Base-by-base conservation (phyloP, 208 protist species). In the Trypanosomatidae sp. region DNA sequence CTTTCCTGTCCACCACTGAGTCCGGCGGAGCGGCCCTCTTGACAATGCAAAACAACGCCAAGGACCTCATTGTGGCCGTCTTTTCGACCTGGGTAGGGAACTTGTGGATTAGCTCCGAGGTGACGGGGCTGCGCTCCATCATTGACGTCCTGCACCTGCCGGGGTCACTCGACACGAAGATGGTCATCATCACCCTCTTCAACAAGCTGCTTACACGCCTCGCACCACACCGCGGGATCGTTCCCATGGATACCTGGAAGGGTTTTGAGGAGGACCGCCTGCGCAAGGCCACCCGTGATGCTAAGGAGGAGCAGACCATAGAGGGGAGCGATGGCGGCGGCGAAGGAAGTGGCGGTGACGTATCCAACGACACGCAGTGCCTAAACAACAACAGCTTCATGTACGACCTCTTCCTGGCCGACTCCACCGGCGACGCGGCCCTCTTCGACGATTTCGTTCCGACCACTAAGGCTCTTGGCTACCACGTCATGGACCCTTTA, bases 141-240 rank as follows among this genome's bases (percentile, higher is more conserved):
- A 91, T 93, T 66, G 89, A 97, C 66, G 58, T 97, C 33, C 77
- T 97, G 44, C 85, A 95, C 64, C 84, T 97, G 52, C 93, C 93
- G 33, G 88, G 89, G 33, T 83, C 93, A 46, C 47, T 93, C 17
- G 93, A 97, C 67, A 84, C 88, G 22, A 94, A 94, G 64, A 91
- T 97, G 82, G 81, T 97, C n/a, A 81, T 97, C 67, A 73, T 97
- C 28, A 91, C 85, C 19, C 67, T 97, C 47, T 95, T 95, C 76
- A 94, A 94, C 78, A 89, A 90, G 60, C 68, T 97, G 30, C 73
- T 97, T 33, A 71, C 58, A 15, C 83, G 84, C 6, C 75, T 97
- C 41, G 93, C 93, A 28, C 89, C 93, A 30, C 93, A 97, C 56
- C 83, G 93, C 41, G 93, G 93, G 15, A 79, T 95, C 28, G 76